Evolutionary conservation across 805 yeast genomes (phyloP).

Genomic region (Spathaspora girioi): DNA sequence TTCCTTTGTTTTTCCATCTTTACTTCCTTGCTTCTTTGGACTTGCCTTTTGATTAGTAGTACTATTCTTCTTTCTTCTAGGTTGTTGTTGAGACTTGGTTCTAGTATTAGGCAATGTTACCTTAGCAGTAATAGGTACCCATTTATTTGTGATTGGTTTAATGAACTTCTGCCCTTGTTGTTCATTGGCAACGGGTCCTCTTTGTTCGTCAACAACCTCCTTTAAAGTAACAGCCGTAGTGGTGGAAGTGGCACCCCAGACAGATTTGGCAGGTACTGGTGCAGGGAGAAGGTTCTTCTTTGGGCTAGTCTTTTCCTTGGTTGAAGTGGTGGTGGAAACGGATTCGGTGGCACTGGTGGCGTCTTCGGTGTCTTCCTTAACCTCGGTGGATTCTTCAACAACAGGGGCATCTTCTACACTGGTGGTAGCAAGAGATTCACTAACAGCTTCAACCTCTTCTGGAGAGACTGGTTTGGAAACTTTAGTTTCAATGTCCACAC

Average conservation of each 20-base stretch:
- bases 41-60: not conserved
- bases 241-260: constrained; percentile 32
- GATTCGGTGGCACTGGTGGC: constrained; percentile 1
- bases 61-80: constrained; percentile 25
- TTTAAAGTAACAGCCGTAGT: constrained; percentile 9
- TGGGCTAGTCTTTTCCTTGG: constrained; percentile 9
- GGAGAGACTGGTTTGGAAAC: not conserved
- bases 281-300: constrained; percentile 40
- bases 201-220: constrained; percentile 32
- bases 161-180: constrained; percentile 28
- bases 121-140: constrained; percentile 44
- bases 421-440: not conserved
- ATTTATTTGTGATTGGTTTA: constrained; percentile 40
- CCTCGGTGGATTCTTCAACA: constrained; percentile 4
- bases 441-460: not conserved
- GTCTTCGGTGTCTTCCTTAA: not conserved
- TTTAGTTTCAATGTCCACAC: constrained; percentile 5
- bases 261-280: constrained; percentile 42
- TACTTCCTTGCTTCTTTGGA: constrained; percentile 8
- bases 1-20: not conserved
- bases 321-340: not conserved
- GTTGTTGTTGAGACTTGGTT: constrained; percentile 17
- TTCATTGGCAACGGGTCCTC: constrained; percentile 43
- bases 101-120: constrained; percentile 38
- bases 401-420: not conserved